Percentiles rank a stretch among this genome's conserved stretches.
Conservation (phyloP, 1,139 yeast genomes). For the Eremothecium sinecaudum region DNA sequence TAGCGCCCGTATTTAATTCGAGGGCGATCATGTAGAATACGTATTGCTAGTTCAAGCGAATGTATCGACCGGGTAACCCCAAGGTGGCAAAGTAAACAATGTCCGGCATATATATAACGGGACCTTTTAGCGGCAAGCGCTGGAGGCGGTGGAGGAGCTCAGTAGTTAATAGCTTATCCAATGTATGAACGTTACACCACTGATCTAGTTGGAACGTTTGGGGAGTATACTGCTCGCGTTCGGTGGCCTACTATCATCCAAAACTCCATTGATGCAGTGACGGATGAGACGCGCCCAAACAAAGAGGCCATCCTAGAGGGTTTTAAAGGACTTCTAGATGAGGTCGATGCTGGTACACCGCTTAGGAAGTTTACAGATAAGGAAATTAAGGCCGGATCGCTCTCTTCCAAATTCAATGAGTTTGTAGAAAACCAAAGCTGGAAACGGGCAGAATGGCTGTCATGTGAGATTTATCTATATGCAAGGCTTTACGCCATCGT, state of each 20-base stretch:
- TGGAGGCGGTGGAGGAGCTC: too few species aligned
- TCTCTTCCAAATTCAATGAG: conserved; percentile 45
- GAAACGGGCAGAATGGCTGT: conserved; percentile 90
- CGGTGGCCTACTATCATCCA: conserved; percentile 84
- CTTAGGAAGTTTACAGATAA: conserved; percentile 37
- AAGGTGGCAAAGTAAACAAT: too few species aligned
- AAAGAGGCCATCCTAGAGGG: conserved; percentile 19
- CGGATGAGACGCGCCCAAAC: conserved; percentile 26
- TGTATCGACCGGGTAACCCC: too few species aligned
- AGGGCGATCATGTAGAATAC: too few species aligned
- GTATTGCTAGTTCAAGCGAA: too few species aligned
- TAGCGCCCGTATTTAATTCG: too few species aligned
- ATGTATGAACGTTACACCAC: too few species aligned
- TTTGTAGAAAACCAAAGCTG: conserved; percentile 44
- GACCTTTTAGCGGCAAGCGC: too few species aligned
- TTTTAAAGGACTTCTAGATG: conserved; percentile 30
- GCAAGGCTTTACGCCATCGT: conserved; percentile 48
- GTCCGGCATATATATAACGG: too few species aligned
- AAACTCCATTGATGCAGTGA: conserved; percentile 56
- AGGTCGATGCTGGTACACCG: conserved; percentile 31
- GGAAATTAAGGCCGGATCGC: conserved; percentile 38
- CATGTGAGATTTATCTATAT: conserved; percentile 76
- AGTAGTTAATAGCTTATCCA: too few species aligned
- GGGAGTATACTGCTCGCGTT: conserved; percentile 62
- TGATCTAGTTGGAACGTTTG: conserved; percentile 68